These are phyloP conservation scores for Phytopythium montanum DNA, from an alignment of 352 stramenopile species.

Conservation along the genomic window DNA sequence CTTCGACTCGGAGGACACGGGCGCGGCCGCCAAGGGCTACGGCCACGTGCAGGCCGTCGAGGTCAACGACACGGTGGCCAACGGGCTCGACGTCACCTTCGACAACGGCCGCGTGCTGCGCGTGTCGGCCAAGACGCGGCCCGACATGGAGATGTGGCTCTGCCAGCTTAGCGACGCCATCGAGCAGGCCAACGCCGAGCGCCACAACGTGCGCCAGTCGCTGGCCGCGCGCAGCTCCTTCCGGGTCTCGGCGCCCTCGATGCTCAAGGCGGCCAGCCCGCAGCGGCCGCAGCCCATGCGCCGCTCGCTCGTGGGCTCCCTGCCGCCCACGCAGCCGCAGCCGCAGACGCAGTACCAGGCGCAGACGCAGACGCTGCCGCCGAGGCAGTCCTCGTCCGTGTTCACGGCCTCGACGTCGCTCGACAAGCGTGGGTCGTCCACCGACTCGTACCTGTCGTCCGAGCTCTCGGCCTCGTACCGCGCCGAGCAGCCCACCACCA, in stretches of 20 bases:
- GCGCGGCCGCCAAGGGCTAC: conserved; percentile 72
- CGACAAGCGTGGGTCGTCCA: conserved; percentile 30
- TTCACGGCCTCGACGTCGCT: conserved; percentile 20
- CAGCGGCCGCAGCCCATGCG: conserved; percentile 25
- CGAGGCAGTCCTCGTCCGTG: conserved; percentile 4
- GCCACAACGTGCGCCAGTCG: conserved; percentile 58
- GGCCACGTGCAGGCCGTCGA: conserved; percentile 73
- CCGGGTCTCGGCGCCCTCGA: conserved; percentile 29
- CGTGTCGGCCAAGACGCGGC: conserved; percentile 54
- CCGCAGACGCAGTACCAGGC: not conserved
- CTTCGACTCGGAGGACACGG: conserved; percentile 76
- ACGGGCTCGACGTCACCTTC: conserved; percentile 75
- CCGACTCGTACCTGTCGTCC: conserved; percentile 27
- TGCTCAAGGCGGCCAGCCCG: conserved; percentile 24
- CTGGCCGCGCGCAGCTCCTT: conserved; percentile 37
- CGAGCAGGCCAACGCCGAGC: conserved; percentile 46
- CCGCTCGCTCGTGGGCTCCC: conserved; percentile 32
- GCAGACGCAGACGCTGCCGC: conserved; percentile 9
- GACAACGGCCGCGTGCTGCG: conserved; percentile 70
- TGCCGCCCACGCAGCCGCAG: not conserved
- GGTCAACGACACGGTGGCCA: conserved; percentile 52
- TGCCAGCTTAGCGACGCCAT: conserved; percentile 70
- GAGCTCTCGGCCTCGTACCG: conserved; percentile 20
- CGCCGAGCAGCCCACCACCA: conserved; percentile 12
- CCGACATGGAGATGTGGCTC: conserved; percentile 76